These are phyloP conservation scores for Globisporangium nagaii DNA, from an alignment of 352 stramenopile species.

Conservation along the genomic window DNA sequence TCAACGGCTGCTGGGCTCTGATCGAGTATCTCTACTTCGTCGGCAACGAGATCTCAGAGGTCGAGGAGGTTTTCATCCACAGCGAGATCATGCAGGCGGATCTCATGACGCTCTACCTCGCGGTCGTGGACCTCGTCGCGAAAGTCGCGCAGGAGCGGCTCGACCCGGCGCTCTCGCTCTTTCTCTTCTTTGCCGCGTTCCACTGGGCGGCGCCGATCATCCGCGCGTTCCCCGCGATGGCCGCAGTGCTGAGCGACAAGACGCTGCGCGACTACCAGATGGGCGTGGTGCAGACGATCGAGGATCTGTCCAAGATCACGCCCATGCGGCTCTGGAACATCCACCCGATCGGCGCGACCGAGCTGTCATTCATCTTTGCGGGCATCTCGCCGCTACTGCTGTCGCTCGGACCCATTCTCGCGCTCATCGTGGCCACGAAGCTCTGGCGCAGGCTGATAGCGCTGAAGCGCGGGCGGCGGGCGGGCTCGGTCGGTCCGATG, in stretches of 20 bases:
- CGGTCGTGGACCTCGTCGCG: conserved; percentile 18
- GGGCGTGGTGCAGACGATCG: background rate
- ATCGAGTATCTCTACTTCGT: conserved; percentile 23
- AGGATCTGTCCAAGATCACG: conserved; percentile 3
- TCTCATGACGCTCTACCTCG: conserved; percentile 28
- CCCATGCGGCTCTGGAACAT: conserved; percentile 10
- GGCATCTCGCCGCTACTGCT: background rate
- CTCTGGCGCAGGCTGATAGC: background rate
- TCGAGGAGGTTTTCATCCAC: conserved; percentile 25
- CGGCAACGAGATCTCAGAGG: conserved; percentile 16
- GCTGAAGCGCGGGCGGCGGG: background rate
- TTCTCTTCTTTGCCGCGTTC: conserved; percentile 22
- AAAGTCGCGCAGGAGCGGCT: conserved; percentile 25
- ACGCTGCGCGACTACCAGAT: conserved; percentile 4
- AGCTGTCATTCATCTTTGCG: background rate
- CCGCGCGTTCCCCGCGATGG: background rate
- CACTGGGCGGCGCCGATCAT: conserved; percentile 9
- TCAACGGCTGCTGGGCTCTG: conserved; percentile 35
- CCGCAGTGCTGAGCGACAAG: background rate
- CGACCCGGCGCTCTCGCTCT: conserved; percentile 24
- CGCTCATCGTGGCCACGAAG: background rate
- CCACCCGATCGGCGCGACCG: background rate
- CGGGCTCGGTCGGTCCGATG: background rate
- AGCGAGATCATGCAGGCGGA: conserved; percentile 21
- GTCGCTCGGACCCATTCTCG: background rate